Conservation (phyloP, 768 basidiomycete genomes). For the Strobilomyces echinocephalus region DNA sequence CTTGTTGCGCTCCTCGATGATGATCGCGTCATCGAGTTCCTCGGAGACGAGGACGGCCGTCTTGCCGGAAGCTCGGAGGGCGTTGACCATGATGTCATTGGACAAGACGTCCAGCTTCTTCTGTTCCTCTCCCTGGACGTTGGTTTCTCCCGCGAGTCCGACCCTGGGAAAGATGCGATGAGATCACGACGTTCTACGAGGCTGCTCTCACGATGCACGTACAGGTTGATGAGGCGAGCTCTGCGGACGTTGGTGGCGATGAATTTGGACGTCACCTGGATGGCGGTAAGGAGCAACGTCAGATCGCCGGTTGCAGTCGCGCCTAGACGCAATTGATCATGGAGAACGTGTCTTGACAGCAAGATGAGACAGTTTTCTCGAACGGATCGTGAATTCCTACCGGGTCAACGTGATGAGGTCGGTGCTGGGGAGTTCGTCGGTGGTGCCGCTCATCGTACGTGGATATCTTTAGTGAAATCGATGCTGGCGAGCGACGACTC, state of each 20-base stretch:
- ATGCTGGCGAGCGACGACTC: background rate
- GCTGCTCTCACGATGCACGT: conserved; percentile 28
- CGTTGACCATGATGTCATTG: conserved; percentile 99
- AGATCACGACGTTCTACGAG: background rate
- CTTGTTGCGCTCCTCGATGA: conserved; percentile 75
- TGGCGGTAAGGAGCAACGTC: conserved; percentile 90
- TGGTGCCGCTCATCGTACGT: conserved; percentile 25
- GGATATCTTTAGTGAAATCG: background rate
- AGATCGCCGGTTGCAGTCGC: conserved; percentile 86
- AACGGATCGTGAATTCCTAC: conserved; percentile 37
- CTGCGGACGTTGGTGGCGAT: conserved; percentile 97
- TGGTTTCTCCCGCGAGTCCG: conserved; percentile 93
- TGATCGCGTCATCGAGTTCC: conserved; percentile 87
- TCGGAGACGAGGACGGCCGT: conserved; percentile 96
- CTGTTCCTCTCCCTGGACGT: conserved; percentile 98
- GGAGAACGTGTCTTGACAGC: conserved; percentile 71
- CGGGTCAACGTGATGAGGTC: conserved; percentile 92
- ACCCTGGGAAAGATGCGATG: conserved; percentile 50
- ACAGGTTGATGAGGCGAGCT: conserved; percentile 97
- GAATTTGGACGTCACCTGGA: conserved; percentile 95
- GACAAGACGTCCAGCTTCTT: conserved; percentile 98
- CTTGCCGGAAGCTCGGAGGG: conserved; percentile 93
- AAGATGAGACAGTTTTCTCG: background rate
- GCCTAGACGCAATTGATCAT: conserved; percentile 80
- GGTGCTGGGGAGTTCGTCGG: conserved; percentile 68